These are phyloP conservation scores for Dalechampia spathulata DNA, from an alignment of 441 rosid genomes.

Conservation along the genomic window DNA sequence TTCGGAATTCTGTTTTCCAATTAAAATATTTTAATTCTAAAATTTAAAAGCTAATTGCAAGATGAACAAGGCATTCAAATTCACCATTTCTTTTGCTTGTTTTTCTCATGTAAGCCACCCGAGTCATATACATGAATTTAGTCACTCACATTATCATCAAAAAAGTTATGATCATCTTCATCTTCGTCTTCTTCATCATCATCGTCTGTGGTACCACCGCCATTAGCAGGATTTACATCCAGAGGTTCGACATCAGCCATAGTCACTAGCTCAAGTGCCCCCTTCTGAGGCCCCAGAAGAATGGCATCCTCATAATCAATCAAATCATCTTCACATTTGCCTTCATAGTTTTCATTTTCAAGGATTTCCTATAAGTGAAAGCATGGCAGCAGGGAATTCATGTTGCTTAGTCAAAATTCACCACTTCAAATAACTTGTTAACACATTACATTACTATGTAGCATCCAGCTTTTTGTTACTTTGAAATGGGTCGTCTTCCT, in stretches of 20 bases:
- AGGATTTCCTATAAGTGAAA: background rate
- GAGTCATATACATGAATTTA: background rate
- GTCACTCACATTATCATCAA: conserved; percentile 13
- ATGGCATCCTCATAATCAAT: conserved; percentile 7
- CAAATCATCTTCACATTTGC: conserved; percentile 12
- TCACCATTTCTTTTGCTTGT: too few relatives aligned
- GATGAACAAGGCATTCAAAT: too few relatives aligned
- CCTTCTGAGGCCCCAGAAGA: conserved; percentile 5
- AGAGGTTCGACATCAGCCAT: conserved; percentile 10
- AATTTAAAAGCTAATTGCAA: too few relatives aligned
- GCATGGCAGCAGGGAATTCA: background rate
- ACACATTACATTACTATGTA: too few relatives aligned
- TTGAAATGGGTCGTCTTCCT: too few relatives aligned
- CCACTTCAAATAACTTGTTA: too few relatives aligned
- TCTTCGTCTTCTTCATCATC: conserved; percentile 6
- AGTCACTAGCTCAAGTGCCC: conserved; percentile 4
- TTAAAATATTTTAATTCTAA: too few relatives aligned
- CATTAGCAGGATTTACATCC: conserved; percentile 13
- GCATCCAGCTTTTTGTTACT: too few relatives aligned
- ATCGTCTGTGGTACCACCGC: conserved; percentile 2
- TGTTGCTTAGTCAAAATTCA: too few relatives aligned
- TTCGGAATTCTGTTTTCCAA: too few relatives aligned
- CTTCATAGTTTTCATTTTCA: conserved; percentile 8
- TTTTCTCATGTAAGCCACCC: too few relatives aligned
- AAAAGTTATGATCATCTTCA: conserved; percentile 6